Conservation (phyloP, 495 filamentous ascomycete genomes). For the Tuber indicum region DNA sequence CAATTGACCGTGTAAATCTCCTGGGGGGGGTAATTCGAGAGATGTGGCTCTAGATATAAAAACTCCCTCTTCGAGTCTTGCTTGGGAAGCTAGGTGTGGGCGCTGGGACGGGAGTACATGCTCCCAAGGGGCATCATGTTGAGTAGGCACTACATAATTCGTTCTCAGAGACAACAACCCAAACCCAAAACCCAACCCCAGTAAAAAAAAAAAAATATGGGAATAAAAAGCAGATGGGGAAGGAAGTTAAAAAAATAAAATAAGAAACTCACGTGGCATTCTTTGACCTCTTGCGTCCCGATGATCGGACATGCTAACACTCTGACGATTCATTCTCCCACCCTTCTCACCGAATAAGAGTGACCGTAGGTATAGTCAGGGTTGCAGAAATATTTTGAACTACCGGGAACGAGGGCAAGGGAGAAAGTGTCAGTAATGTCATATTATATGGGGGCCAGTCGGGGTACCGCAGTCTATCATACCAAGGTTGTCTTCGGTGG, state of each 20-base stretch:
- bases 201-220: neutral
- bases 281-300: neutral
- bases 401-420: neutral
- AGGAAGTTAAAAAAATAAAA: neutral
- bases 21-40: slow-evolving; percentile 15
- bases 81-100: slow-evolving; percentile 15
- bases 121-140: slow-evolving; percentile 25
- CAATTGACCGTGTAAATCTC: slow-evolving; percentile 17
- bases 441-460: neutral
- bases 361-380: neutral
- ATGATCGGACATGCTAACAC: neutral
- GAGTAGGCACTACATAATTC: neutral
- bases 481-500: neutral
- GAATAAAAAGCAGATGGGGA: neutral
- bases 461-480: neutral
- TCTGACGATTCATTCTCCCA: neutral
- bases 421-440: neutral
- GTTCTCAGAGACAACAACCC: neutral
- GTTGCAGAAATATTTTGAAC: neutral
- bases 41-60: slow-evolving; percentile 16
- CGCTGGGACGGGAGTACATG: slow-evolving; percentile 16
- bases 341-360: neutral
- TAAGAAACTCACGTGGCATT: neutral
- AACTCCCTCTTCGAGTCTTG: slow-evolving; percentile 15
- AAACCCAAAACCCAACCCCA: neutral